Evolutionary conservation across 192 early-diverging fungal genomes (phyloP).

Genomic region (Gonapodya sp.): DNA sequence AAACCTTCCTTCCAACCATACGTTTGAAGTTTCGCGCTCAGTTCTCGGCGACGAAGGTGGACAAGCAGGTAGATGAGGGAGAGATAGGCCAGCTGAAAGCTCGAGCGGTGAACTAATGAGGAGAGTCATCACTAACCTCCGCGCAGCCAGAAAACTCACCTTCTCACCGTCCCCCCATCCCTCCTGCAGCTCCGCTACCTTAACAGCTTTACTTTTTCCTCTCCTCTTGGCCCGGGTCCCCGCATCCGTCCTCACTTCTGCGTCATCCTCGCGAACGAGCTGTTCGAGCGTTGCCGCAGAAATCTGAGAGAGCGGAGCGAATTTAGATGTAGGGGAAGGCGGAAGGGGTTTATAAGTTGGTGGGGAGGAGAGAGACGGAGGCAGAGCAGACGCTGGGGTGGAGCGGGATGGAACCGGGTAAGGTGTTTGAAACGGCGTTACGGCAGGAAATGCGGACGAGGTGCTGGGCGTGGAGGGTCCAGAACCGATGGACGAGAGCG

Average conservation of each 20-base stretch:
- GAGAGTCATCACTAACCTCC: neutral
- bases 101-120: neutral
- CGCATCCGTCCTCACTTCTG: neutral
- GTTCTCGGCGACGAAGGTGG: neutral
- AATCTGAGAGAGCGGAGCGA: neutral
- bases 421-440: neutral
- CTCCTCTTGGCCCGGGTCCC: neutral
- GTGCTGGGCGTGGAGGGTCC: no score
- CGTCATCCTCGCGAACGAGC: neutral
- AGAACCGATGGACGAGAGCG: no score
- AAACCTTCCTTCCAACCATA: neutral
- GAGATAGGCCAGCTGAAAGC: neutral
- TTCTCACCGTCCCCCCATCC: neutral
- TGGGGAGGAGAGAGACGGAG: neutral
- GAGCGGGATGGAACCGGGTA: neutral
- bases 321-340: neutral
- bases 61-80: neutral
- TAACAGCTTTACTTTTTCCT: neutral
- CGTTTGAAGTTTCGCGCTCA: neutral
- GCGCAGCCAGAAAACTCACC: neutral
- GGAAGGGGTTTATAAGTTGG: neutral
- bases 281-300: neutral
- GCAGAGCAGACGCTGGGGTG: neutral
- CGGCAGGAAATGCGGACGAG: neutral
- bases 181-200: neutral